These are phyloP conservation scores for Gaeumannomyces tritici DNA, from an alignment of 2,329 filamentous ascomycete species.

Conservation along the genomic window DNA sequence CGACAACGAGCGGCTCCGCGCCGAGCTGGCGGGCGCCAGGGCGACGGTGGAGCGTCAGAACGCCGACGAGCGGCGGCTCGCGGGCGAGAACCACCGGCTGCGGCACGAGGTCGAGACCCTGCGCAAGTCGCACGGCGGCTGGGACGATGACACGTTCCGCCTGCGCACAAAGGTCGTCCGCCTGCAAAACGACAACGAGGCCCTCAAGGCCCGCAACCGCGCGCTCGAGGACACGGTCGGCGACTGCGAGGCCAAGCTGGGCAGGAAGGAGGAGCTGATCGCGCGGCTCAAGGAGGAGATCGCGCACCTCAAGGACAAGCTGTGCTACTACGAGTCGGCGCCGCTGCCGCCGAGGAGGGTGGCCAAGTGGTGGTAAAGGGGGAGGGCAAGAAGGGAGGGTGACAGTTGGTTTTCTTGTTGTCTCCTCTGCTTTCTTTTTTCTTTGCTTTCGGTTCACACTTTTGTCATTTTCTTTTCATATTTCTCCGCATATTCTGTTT, in stretches of 20 bases:
- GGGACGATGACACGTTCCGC: not conserved
- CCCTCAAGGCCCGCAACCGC: not conserved
- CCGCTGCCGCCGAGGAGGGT: not conserved
- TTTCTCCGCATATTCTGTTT: not conserved
- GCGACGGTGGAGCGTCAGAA: not conserved
- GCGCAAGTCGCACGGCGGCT: not conserved
- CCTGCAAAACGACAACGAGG: not conserved
- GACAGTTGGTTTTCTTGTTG: not conserved
- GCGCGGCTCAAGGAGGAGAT: not conserved
- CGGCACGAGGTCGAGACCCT: constrained; percentile 2
- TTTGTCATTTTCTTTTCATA: not conserved
- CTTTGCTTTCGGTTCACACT: not conserved
- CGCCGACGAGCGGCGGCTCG: not conserved
- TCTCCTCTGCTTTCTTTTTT: not conserved
- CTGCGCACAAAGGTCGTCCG: not conserved
- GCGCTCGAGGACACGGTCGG: not conserved
- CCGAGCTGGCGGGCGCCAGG: not conserved
- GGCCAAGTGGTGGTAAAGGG: not conserved
- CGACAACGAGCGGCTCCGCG: not conserved
- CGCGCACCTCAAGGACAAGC: constrained; percentile 1
- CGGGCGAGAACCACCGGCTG: not conserved
- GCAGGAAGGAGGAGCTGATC: not conserved
- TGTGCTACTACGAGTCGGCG: constrained; percentile 1
- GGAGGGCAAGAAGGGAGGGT: not conserved
- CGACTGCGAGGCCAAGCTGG: not conserved